Base-by-base conservation (phyloP, 768 basidiomycete genomes). In the Lentinula edodes region DNA sequence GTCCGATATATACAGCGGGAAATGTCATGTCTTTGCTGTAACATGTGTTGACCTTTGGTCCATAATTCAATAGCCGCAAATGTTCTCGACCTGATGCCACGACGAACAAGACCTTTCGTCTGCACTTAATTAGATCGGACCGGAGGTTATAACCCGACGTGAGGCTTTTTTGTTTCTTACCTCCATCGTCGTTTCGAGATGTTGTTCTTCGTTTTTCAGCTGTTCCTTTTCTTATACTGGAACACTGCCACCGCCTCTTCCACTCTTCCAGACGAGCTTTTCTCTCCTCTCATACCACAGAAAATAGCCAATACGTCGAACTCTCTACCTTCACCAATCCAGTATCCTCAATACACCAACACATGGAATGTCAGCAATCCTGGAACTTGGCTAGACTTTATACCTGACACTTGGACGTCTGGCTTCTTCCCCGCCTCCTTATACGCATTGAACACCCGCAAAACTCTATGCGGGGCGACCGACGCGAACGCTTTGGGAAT, bases 341-440 rank as follows among this genome's bases (percentile, higher is more conserved):
- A 75, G 56, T 85, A 86, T 68, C 88, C 88, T 0, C 83, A 88
- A 63, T 87, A 82, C 64, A 90, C 88, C 3, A 71, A 70, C 16
- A 66, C 65, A 52, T 51, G 59, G 48, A 60, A 60, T 28, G 77
- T 80, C 60, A 70, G 67, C 18, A 63, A 62, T 23, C 67, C 63
- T 0, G 87, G 87, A 0, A 66, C 70, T 2, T 89, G 87, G 87
- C 69, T 74, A 6, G 79, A 74, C 64, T 84, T 86, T 71, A 50
- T 61, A 5, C 78, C 85, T 0, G 78, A 87, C 64, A 81, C 80
- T 2, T 89, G 88, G 87, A 86, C 86, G 0, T 81, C 84, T 1
- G 87, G 86, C 0, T 89, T 89, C 75, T 84, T 89, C 69, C 85
- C 87, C 1, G 77, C 78, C 9, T 81, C 81, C 2, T 71, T 80